Evolutionary conservation across 2,329 filamentous ascomycete genomes (phyloP).

Genomic region (Xylaria sp.): DNA sequence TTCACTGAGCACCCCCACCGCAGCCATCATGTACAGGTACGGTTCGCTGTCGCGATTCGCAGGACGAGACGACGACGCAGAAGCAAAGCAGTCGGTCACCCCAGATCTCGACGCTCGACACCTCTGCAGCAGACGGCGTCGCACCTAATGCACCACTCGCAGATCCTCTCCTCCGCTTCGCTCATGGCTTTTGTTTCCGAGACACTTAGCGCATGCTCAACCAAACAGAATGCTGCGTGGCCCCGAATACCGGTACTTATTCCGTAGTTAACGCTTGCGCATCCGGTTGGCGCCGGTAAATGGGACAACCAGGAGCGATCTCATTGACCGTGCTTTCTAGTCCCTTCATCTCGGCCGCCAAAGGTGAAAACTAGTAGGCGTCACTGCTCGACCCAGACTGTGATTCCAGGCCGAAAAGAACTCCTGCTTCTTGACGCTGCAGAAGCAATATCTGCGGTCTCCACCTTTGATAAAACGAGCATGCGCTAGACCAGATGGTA

Average conservation of each 20-base stretch:
- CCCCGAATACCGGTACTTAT: background rate
- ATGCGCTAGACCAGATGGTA: background rate
- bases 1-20: background rate
- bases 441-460: background rate
- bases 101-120: background rate
- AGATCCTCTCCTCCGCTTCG: background rate
- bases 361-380: too few relatives aligned
- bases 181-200: background rate
- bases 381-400: too few relatives aligned
- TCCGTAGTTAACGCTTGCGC: conserved; percentile 23
- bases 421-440: background rate
- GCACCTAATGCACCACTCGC: background rate
- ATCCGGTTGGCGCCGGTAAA: conserved; percentile 42
- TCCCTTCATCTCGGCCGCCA: conserved; percentile 35
- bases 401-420: too few relatives aligned
- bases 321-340: conserved; percentile 42
- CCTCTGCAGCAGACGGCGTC: background rate
- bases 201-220: background rate
- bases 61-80: background rate
- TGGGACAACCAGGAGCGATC: conserved; percentile 45
- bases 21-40: background rate
- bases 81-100: background rate
- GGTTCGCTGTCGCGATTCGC: background rate
- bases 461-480: background rate
- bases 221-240: background rate